Conservation (phyloP, 2,329 filamentous ascomycete genomes). For the Apiospora marii region DNA sequence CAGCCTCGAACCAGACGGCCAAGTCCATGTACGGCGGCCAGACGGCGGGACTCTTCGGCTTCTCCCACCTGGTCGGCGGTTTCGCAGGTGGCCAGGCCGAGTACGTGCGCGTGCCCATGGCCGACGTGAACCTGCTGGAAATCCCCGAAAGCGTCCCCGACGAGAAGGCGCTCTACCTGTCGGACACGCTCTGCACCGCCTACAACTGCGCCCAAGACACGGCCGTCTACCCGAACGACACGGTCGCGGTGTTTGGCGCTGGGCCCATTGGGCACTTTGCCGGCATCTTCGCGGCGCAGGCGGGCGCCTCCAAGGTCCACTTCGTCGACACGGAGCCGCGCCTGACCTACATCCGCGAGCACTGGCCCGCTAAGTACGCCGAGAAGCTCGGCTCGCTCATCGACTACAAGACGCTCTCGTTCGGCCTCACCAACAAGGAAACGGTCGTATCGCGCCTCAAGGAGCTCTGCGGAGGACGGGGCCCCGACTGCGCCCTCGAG, state of each 20-base stretch:
- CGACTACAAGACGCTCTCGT: constrained; percentile 69
- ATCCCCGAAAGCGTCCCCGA: constrained; percentile 83
- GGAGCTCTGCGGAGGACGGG: constrained; percentile 74
- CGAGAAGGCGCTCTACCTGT: constrained; percentile 83
- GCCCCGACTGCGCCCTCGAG: constrained; percentile 72
- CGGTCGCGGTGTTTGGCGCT: constrained; percentile 85
- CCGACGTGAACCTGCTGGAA: constrained; percentile 81
- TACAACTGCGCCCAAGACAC: constrained; percentile 88
- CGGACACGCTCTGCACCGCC: constrained; percentile 80
- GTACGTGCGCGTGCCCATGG: constrained; percentile 82
- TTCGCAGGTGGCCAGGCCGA: constrained; percentile 90
- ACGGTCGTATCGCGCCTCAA: constrained; percentile 77
- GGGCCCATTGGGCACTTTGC: constrained; percentile 89
- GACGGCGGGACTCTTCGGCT: constrained; percentile 78
- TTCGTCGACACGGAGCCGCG: constrained; percentile 79
- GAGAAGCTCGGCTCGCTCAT: constrained; percentile 68
- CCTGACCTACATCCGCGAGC: constrained; percentile 71
- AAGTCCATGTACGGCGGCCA: constrained; percentile 81
- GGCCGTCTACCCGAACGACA: constrained; percentile 77
- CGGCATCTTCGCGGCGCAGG: constrained; percentile 75
- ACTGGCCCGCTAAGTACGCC: constrained; percentile 57
- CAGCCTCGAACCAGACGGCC: constrained; percentile 75
- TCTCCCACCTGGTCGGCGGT: constrained; percentile 82
- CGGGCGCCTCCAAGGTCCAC: constrained; percentile 79
- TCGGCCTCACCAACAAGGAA: constrained; percentile 62